Percentiles rank a stretch among this genome's conserved stretches.
These are phyloP conservation scores for Quercus robur DNA, from an alignment of 306 rosid genomes.

Conservation along the genomic window DNA sequence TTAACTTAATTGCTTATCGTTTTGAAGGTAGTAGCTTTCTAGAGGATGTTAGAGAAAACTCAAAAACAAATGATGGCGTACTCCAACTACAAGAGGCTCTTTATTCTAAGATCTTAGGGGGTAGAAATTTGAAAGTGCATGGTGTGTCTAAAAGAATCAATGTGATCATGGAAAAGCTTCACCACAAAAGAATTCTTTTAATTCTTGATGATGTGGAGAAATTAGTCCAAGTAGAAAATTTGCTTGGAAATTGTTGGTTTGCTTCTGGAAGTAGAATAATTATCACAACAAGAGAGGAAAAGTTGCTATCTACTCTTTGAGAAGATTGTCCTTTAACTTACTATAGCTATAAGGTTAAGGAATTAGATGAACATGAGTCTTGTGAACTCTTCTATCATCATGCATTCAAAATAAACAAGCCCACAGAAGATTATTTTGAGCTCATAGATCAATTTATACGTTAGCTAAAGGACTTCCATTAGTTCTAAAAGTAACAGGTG, in stretches of 20 bases:
- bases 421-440: neutral
- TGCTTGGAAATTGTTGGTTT: slow-evolving; percentile 26
- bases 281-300: slow-evolving; percentile 26
- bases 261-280: slow-evolving; percentile 22
- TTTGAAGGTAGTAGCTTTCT: slow-evolving; percentile 14
- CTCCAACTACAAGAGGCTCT: slow-evolving; percentile 7
- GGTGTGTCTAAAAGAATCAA: slow-evolving; percentile 1
- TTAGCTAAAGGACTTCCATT: slow-evolving; percentile 38
- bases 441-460: slow-evolving; percentile 7
- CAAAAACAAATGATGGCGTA: neutral
- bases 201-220: slow-evolving; percentile 24
- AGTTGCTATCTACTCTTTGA: neutral
- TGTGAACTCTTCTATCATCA: slow-evolving; percentile 17
- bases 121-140: neutral
- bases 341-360: slow-evolving; percentile 5
- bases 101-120: slow-evolving; percentile 1
- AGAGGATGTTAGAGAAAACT: slow-evolving; percentile 1
- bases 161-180: slow-evolving; percentile 14
- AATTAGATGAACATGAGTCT: slow-evolving; percentile 6
- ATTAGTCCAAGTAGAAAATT: slow-evolving; percentile 13
- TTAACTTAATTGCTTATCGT: slow-evolving; percentile 1
- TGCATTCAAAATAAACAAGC: slow-evolving; percentile 8
- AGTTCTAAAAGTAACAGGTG: slow-evolving; percentile 22
- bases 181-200: slow-evolving; percentile 12
- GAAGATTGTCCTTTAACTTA: neutral